These are phyloP conservation scores for Jackrogersella multiformis DNA, from an alignment of 495 filamentous ascomycete genomes.

Conservation along the genomic window DNA sequence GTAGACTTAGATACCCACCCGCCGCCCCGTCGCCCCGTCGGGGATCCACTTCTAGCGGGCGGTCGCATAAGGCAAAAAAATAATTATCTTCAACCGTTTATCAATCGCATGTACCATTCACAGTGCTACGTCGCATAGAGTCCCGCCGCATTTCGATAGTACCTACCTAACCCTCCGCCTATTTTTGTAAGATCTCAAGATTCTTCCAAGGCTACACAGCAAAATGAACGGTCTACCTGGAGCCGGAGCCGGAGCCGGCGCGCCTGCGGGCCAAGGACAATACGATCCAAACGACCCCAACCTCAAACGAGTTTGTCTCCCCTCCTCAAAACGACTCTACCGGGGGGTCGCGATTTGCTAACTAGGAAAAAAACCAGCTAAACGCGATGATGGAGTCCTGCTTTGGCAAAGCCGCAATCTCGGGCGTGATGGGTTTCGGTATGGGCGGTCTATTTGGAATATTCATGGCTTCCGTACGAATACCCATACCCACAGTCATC, in stretches of 20 bases:
- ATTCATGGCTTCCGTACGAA: conserved; percentile 92
- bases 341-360: conserved; percentile 22
- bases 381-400: conserved; percentile 88
- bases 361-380: conserved; percentile 63
- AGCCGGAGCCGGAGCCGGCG: conserved; percentile 23
- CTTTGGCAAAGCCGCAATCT: conserved; percentile 80
- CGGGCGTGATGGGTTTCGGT: conserved; percentile 87
- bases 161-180: background rate
- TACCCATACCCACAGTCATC: conserved; percentile 26
- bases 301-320: conserved; percentile 47
- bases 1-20: background rate
- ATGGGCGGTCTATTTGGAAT: conserved; percentile 92
- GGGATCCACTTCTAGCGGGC: conserved; percentile 3
- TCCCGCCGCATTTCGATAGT: background rate
- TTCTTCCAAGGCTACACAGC: too few relatives aligned
- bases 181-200: background rate
- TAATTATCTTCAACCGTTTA: conserved; percentile 29
- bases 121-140: background rate
- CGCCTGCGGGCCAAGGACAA: conserved; percentile 13
- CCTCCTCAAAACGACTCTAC: conserved; percentile 20
- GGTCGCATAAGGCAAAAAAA: conserved; percentile 39
- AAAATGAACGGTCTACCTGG: conserved; percentile 45
- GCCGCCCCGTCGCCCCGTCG: too few relatives aligned
- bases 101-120: conserved; percentile 14
- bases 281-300: conserved; percentile 56